Conservation (phyloP, 805 yeast genomes). For the Pichia kluyveri region DNA sequence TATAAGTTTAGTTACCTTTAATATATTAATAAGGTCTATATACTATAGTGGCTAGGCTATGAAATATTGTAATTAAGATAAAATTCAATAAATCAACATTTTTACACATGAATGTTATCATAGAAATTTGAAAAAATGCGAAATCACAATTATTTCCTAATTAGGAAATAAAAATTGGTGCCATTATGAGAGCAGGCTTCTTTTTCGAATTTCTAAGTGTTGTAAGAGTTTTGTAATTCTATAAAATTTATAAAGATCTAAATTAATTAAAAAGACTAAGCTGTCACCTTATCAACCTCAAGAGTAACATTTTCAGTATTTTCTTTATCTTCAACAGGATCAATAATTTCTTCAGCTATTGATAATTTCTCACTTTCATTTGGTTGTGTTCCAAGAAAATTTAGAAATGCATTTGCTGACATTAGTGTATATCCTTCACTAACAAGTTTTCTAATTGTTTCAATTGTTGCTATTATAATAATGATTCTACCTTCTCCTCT, state of each 20-base stretch:
- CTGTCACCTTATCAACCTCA: background rate
- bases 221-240: background rate
- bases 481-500: constrained; percentile 28
- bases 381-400: background rate
- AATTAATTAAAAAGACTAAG: background rate
- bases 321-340: background rate
- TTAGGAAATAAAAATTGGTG: background rate
- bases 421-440: constrained; percentile 12
- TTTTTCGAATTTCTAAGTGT: no score
- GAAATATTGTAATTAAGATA: background rate
- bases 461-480: constrained; percentile 25
- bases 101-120: no score
- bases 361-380: background rate
- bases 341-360: constrained; percentile 1
- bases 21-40: no score
- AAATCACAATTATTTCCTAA: background rate
- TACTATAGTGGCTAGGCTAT: background rate
- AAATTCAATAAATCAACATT: no score
- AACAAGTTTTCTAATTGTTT: constrained; percentile 20
- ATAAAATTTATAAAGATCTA: background rate
- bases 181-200: no score
- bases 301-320: background rate
- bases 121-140: background rate
- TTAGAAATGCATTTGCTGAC: background rate
- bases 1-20: no score